phyloP scores from a whole-genome alignment of 2,329 filamentous ascomycete species.

The Monilinia aucupariae region DNA sequence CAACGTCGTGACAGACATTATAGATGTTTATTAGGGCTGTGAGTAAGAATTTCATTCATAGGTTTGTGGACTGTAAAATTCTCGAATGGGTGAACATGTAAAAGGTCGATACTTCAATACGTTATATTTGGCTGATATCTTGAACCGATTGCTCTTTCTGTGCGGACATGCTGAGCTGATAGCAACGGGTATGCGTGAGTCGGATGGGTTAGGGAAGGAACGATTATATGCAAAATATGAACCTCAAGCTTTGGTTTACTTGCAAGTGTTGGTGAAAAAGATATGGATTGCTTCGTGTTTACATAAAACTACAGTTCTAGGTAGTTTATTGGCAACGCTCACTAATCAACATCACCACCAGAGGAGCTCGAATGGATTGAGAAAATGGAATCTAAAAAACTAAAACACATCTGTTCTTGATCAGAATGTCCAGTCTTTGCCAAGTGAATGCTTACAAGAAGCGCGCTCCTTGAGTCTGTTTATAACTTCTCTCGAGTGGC shows the following conservation, averaged over 20 bases:
- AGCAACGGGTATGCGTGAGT: not conserved
- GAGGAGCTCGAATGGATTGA: not conserved
- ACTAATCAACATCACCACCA: not conserved
- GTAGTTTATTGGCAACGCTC: not conserved
- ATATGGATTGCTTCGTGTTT: not conserved
- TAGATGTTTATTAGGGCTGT: constrained; percentile 4
- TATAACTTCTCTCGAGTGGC: constrained; percentile 3
- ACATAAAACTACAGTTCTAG: not conserved
- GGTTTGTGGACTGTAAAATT: constrained; percentile 3
- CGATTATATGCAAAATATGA: not conserved
- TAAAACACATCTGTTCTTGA: not conserved
- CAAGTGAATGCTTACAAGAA: not conserved
- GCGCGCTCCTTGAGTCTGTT: not conserved
- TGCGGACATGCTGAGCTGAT: too few relatives aligned
- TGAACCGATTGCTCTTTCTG: not conserved
- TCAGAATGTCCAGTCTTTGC: not conserved
- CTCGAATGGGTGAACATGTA: not conserved
- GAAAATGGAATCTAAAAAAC: not conserved
- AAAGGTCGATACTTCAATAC: not conserved
- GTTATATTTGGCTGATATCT: not conserved
- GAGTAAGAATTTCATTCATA: constrained; percentile 12
- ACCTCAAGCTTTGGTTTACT: not conserved
- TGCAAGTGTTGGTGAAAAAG: too few relatives aligned
- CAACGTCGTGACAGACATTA: constrained; percentile 18
- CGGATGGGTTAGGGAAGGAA: not conserved